Evolutionary conservation across 2,329 filamentous ascomycete genomes (phyloP), one percentile per base, ranked within the genome.

Genomic region (Metarhizium guizhouense): DNA sequence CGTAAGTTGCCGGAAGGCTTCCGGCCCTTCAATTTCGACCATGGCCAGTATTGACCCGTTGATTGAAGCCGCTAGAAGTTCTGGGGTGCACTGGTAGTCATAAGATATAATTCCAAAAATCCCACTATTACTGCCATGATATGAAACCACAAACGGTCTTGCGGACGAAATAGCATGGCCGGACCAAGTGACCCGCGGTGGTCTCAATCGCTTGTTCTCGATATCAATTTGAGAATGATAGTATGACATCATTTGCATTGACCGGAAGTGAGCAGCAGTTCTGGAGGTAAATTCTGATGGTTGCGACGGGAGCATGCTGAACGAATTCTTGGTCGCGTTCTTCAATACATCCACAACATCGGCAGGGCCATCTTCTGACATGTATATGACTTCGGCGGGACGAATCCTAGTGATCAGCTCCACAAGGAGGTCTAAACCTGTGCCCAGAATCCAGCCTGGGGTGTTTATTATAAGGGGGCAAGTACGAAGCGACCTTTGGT

Each of bases 231-330:
- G 43, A 13, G 56, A 60, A 65, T 93, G 89, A 63, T 93, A 90
- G 62, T 92, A 93, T 0, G 87, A 85, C 77, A 90, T 85, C n/a
- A 79, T 82, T 61, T 91, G 87, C 86, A 93, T 90, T 6, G 80
- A 78, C 52, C 87, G 75, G 3, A 89, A 69, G 58, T 92, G 84
- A 0, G 81, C 77, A 0, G 86, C 79, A 10, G 84, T 87, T 42
- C 85, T 75, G 3, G 79, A 72, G 1, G 75, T 75, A 45, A 75
- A 74, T 45, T 83, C 79, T n/a, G 75, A 76, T 8, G 76, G 68
- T 61, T 85, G 80, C 1, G 86, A 85, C 5, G 84, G 79, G 4
- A 90, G 70, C 5, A 75, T 73, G 43, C 73, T 70, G 48, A 87
- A 74, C 0, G 63, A 62, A 5, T 70, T 70, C 25, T 65, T 70